Evolutionary conservation across 441 rosid species (phyloP), one percentile per base, ranked within the genome.

Genomic region (Biscutella laevigata): DNA sequence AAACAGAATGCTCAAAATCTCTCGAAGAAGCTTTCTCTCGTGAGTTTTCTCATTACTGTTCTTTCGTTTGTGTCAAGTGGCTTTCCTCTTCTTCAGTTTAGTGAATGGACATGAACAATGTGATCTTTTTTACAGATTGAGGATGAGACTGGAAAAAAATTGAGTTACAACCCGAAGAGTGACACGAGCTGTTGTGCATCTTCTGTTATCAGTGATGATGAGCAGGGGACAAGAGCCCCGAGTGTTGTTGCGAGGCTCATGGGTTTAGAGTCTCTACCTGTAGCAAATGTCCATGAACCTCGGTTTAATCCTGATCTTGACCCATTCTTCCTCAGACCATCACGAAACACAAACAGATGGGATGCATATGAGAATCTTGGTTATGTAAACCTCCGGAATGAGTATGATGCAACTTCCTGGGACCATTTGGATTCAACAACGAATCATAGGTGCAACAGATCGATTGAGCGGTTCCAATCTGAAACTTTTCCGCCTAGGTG

Each of bases 191-290:
- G 76, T 72, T 55, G 66, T 76, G 67, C 83, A 34, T 79, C 88
- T 36, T 85, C 95, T 5, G 69, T 75, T 50, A 71, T 68, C 44
- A 85, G 91, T 63, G 87, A 84, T 55, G 95, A 86, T 64, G 86
- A 77, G 49, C 73, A 28, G 45, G 88, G 80, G 47, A 54, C 72
- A 52, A 78, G 74, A 73, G 84, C 83, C 11, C 96, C 98, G 3
- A 88, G 96, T 40, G 91, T 86, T 40, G 95, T 91, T 60, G 98
- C 98, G 9, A 82, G 87, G 66, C 94, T 91, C 15, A 91, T 91
- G 98, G 98, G 96, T 47, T 71, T 88, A 71, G 86, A 91, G 68
- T 76, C 84, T 4, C 70, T 91, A 75, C 98, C 98, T 1, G 73
- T 68, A 10, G 70, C 77, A 52, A 74, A 66, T 60, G 69, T 47